Conservation (phyloP, 768 basidiomycete genomes). For the Phylloporus sp. region DNA sequence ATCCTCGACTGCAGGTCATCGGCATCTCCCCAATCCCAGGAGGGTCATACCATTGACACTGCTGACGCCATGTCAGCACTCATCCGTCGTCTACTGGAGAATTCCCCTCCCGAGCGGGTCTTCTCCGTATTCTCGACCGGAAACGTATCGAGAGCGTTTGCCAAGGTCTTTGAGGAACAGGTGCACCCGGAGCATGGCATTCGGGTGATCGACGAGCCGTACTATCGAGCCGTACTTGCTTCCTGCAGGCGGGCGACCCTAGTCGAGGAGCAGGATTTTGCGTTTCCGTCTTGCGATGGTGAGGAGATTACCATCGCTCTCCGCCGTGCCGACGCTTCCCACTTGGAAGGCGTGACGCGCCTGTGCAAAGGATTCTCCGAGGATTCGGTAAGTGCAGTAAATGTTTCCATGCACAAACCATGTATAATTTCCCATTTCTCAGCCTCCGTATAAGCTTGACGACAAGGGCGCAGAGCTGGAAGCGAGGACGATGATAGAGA, state of each 20-base stretch:
- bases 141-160: constrained; percentile 43
- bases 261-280: background rate
- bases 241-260: constrained; percentile 49
- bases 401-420: background rate
- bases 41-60: background rate
- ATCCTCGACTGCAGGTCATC: constrained; percentile 11
- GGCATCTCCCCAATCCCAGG: constrained; percentile 4
- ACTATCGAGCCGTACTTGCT: constrained; percentile 60
- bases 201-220: constrained; percentile 37
- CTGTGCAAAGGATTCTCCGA: constrained; percentile 56
- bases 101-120: constrained; percentile 8
- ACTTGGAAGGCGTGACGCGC: constrained; percentile 35
- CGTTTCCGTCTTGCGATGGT: background rate
- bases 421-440: background rate
- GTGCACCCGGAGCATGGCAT: background rate
- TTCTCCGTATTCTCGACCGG: constrained; percentile 67
- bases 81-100: constrained; percentile 6
- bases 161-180: constrained; percentile 40
- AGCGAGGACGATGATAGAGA: constrained; percentile 45
- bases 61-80: constrained; percentile 8
- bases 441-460: constrained; percentile 57
- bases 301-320: constrained; percentile 24
- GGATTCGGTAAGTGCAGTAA: constrained; percentile 46
- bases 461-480: constrained; percentile 42
- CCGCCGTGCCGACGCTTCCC: constrained; percentile 32